Evolutionary conservation across 352 stramenopile genomes (phyloP), one percentile per base, ranked within the genome.

Genomic region (Phytophthora citrophthora): DNA sequence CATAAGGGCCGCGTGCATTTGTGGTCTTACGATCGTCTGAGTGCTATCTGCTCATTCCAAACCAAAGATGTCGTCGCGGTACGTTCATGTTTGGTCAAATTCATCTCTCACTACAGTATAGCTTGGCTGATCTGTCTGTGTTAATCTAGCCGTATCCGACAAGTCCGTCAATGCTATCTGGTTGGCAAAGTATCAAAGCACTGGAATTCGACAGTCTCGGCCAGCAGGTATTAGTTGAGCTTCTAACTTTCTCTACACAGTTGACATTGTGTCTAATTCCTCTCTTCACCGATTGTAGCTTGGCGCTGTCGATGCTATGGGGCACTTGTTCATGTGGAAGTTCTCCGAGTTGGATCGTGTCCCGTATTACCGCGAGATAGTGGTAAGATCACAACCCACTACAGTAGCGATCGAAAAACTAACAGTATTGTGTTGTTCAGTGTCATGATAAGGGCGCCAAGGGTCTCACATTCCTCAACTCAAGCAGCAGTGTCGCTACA

Each of bases 371-470:
- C 76, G 80, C 3, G 68, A 88, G 39, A 71, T 94, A 15, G 75
- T 88, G 65, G 83, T 88, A 63, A 56, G 58, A 65, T 6, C n/a
- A 13, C n/a, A 8, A 26, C 41, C 48, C 29, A 24, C 36, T 32
- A 12, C 10, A 16, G 26, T 39, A 27, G 13, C 41, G 20, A 9
- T 54, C 15, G 8, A 32, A 8, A 20, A 8, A 45, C 2, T 36
- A 44, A 71, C 43, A 24, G 27, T 59, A 26, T 45, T 18, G 10
- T 34, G n/a, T 43, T 56, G 15, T 18, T 18, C 43, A 93, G 75
- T 95, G 87, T 48, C 88, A 96, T 65, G 88, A 95, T 61, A 94
- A 94, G 59, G 81, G 86, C n/a, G 87, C 85, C 0, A 89, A 90
- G 39, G 79, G 80, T 4, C 68, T 96, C 2, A 64, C 75, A 12